Conservation (phyloP, 1,284 basidiomycete species). For the Ustilago trichophora region DNA sequence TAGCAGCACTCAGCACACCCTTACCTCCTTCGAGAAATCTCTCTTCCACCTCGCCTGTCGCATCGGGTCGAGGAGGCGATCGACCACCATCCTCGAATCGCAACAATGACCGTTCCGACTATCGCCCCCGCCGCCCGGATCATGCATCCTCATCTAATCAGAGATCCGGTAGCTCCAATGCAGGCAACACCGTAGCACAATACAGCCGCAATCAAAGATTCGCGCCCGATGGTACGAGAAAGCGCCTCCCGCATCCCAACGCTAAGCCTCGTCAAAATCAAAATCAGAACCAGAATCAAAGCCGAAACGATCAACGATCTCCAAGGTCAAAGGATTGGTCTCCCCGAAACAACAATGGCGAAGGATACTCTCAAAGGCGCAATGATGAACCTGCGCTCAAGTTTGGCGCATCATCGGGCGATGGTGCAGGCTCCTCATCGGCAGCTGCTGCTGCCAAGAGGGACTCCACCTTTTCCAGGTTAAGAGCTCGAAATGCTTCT, state of each 20-base stretch:
- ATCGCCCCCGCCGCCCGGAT: conserved; percentile 6
- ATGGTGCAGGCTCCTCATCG: conserved; percentile 1
- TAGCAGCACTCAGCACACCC: conserved; percentile 1
- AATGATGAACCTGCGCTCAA: conserved; percentile 25
- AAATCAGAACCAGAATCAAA: not conserved
- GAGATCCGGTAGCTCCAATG: conserved; percentile 4
- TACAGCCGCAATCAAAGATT: conserved; percentile 43
- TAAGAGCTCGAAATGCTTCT: conserved; percentile 15
- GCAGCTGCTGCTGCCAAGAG: conserved; percentile 5
- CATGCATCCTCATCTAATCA: conserved; percentile 3
- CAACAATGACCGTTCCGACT: conserved; percentile 13
- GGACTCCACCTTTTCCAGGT: conserved; percentile 15
- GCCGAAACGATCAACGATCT: conserved; percentile 4
- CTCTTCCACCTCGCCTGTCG: conserved; percentile 1
- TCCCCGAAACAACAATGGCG: not conserved
- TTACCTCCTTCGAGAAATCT: conserved; percentile 4
- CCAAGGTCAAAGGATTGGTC: conserved; percentile 9
- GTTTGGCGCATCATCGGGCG: conserved; percentile 8
- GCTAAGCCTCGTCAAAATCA: conserved; percentile 10
- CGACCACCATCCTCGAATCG: conserved; percentile 1
- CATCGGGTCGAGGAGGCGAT: conserved; percentile 8
- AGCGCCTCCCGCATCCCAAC: conserved; percentile 38
- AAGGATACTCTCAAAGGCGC: conserved; percentile 1
- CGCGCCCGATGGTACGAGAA: conserved; percentile 27
- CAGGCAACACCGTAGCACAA: conserved; percentile 17